Evolutionary conservation across 2,329 filamentous ascomycete genomes (phyloP), one percentile per base, ranked within the genome.

Genomic region (Alternaria gansuensis): DNA sequence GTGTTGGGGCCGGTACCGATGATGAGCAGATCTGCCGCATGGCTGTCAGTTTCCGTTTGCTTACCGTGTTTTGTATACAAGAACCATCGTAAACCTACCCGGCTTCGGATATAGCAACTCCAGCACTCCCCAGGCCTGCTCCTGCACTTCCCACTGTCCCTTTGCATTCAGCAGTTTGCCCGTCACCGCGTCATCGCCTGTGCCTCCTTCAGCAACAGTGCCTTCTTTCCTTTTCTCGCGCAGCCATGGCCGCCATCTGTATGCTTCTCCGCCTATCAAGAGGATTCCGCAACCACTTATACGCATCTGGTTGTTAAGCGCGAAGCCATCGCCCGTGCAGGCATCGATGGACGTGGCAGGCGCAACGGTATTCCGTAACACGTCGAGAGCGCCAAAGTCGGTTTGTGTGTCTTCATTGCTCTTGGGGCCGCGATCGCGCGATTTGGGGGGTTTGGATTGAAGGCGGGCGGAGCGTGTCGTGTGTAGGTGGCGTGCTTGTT

Each of bases 281-380:
- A 99, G 75, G 26, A 93, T 85, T 0, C 92, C 94, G 51, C 87
- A 84, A 0, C 86, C 87, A 2, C 81, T 80, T 29, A 96, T 87
- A 52, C 86, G 88, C 34, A 90, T 81, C 10, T 93, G 93, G 69
- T 88, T 96, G 78, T 95, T 90, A 44, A 99, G 82, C 64, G 90
- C 87, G 77, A 99, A 99, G 1, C 95, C 95, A 69, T 94, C 88
- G 59, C 85, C 81, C 59, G 90, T 87, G 79, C 92, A 96, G 5
- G 90, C 88, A 69, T 97, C 93, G 44, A 99, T 87, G 2, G 88
- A 88, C 0, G 92, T 97, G 0, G 92, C 88, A 0, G 94, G 95
- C 4, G 86, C 82, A 0, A 92, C 90, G 1, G 88, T 87, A 65
- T 87, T 88, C 39, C 87, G 88, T 4, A 98, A 84, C 6, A 99